Conservation (phyloP, 176 grass and related monocot species). For the Avena sativa region DNA sequence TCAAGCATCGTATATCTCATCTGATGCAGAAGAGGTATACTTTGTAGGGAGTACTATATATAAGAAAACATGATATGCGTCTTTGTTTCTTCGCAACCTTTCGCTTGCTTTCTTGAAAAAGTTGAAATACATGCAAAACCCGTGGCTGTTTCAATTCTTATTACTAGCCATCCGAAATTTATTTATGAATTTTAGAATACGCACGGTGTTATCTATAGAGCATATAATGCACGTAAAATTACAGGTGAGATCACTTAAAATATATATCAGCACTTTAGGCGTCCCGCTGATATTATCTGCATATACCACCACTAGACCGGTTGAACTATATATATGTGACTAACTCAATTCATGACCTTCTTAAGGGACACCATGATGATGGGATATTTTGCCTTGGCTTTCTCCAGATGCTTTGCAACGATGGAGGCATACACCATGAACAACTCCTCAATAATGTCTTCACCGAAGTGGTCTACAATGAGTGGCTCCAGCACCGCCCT, state of each 20-base stretch:
- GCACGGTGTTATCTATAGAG: not conserved
- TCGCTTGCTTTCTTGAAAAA: no score
- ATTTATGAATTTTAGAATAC: no score
- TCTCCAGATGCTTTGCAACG: not conserved
- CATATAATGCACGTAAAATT: not conserved
- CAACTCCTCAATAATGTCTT: not conserved
- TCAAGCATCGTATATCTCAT: no score
- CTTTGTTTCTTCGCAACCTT: no score
- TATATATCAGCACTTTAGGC: not conserved
- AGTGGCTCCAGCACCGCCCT: conserved; percentile 1
- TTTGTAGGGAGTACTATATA: no score
- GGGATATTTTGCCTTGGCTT: not conserved
- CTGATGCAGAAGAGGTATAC: no score
- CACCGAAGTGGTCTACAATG: not conserved
- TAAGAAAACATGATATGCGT: no score
- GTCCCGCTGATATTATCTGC: not conserved
- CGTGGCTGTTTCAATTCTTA: no score
- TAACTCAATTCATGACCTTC: not conserved
- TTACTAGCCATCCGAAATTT: no score
- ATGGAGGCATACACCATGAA: not conserved
- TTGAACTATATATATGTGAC: not conserved
- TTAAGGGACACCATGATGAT: not conserved
- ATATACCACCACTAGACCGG: not conserved
- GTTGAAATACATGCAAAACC: no score
- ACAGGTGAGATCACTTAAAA: not conserved